Base-by-base conservation (phyloP, 169 alveolate genomes). In the Plasmodium blacklocki region DNA sequence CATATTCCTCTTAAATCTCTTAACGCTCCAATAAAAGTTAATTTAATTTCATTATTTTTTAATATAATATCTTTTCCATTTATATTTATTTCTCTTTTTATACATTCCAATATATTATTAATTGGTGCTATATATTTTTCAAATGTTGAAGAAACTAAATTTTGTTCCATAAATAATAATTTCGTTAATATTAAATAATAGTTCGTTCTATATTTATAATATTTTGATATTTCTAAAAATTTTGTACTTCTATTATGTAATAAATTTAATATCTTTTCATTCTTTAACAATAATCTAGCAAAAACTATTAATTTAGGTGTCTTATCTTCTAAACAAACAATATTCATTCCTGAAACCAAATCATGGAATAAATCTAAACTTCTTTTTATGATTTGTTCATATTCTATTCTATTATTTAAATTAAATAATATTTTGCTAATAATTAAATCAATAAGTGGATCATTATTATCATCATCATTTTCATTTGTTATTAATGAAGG, bases 271-370 rank as follows among this genome's bases (percentile, higher is more conserved):
- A 95, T 97, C 87, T 97, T 96, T 52, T 96, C 97, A 67, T 97
- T 96, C 89, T 96, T 96, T 80, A 97, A 95, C 19, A 97, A 93
- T 71, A 97, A 94, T 21, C 98, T 93, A 15, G 98, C 99, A 18
- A 97, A 94, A 62, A 97, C 97, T 59, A 97, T 97, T 21, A 97
- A 91, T 72, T 97, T 98, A 5, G 98, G 98, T 3, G 97, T 93
- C 7, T 98, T 76, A 74, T 96, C 98, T 12, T 97, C 97, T 70
- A 97, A 95, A 74, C 97, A 98, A 26, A 97, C 98, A 56, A 97
- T 97, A 85, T 96, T 96, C 75, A 97, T 96, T 32, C 99, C 99
- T 6, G 98, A 96, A 6, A 97, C 98, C 21, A 97, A 88, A 68
- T 96, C 98, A 74, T 95, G 95, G 75, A 97, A 97, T 29, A 96